These are phyloP conservation scores for Scutellaria barbata DNA, from an alignment of 257 asterid genomes.

Conservation along the genomic window DNA sequence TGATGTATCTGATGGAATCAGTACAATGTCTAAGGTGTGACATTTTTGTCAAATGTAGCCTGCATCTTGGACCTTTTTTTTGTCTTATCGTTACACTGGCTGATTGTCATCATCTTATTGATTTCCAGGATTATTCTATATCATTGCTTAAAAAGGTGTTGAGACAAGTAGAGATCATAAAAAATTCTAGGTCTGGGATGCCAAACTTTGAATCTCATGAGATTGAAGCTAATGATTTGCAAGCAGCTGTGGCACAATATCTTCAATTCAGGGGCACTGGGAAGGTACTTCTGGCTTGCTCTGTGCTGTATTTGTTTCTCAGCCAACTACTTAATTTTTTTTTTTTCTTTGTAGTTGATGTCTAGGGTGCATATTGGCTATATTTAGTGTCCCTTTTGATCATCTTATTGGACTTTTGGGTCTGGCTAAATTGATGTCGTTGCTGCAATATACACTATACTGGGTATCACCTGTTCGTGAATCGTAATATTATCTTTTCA, in stretches of 20 bases:
- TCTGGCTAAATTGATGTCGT: slow-evolving; percentile 20
- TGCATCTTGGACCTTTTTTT: slow-evolving; percentile 18
- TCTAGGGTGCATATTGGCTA: slow-evolving; percentile 30
- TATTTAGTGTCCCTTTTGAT: slow-evolving; percentile 1
- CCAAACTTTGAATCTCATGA: slow-evolving; percentile 92
- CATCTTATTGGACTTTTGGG: slow-evolving; percentile 22
- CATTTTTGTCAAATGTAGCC: slow-evolving; percentile 32
- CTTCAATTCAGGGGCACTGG: slow-evolving; percentile 88
- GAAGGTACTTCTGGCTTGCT: slow-evolving; percentile 61
- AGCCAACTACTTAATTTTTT: not conserved
- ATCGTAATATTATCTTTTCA: slow-evolving; percentile 3
- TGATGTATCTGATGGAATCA: slow-evolving; percentile 92
- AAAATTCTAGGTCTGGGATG: slow-evolving; percentile 86
- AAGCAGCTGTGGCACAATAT: slow-evolving; percentile 83
- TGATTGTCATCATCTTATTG: slow-evolving; percentile 38
- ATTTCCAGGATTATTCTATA: slow-evolving; percentile 82
- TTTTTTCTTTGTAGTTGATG: slow-evolving; percentile 11
- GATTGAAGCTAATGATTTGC: slow-evolving; percentile 84
- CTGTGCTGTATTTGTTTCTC: slow-evolving; percentile 28
- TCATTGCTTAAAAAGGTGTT: slow-evolving; percentile 84
- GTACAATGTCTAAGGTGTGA: slow-evolving; percentile 85
- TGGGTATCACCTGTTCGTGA: not conserved
- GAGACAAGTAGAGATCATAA: slow-evolving; percentile 80
- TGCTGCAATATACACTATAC: slow-evolving; percentile 11
- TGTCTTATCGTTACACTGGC: slow-evolving; percentile 32